phyloP scores from a whole-genome alignment of 2,329 filamentous ascomycete genomes.

The Didymella arachidicola region DNA sequence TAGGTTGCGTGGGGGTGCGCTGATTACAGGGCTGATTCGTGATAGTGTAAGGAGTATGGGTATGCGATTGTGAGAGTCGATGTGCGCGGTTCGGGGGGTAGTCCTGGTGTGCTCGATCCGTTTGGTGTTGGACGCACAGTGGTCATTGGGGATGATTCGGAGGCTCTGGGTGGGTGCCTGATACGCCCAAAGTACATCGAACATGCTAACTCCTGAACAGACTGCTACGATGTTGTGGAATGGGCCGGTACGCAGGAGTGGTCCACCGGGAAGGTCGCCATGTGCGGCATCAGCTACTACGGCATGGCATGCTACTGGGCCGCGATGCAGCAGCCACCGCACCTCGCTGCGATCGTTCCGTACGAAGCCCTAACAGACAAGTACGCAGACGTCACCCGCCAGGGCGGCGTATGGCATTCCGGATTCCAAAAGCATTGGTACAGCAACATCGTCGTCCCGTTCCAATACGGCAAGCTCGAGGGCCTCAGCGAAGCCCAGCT shows the following conservation, averaged over 20 bases:
- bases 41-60: background rate
- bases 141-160: background rate
- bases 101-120: background rate
- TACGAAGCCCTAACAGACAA: background rate
- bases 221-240: background rate
- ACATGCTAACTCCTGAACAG: background rate
- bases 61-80: background rate
- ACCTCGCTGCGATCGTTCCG: background rate
- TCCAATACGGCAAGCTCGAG: background rate
- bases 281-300: constrained; percentile 5
- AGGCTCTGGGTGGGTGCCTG: background rate
- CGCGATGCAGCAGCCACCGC: constrained; percentile 7
- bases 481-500: background rate
- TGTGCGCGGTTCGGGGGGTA: background rate
- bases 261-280: background rate
- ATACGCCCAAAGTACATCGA: background rate
- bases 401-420: background rate
- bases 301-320: constrained; percentile 10
- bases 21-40: background rate
- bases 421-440: background rate
- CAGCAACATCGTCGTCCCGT: background rate
- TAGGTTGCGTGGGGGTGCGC: background rate
- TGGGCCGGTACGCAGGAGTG: background rate
- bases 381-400: background rate
- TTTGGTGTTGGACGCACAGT: background rate